A percentile compares a stretch with the other conserved stretches of the same genome.
phyloP scores from a whole-genome alignment of 2,329 filamentous ascomycete species.

The Ambrosiella beaveri region DNA sequence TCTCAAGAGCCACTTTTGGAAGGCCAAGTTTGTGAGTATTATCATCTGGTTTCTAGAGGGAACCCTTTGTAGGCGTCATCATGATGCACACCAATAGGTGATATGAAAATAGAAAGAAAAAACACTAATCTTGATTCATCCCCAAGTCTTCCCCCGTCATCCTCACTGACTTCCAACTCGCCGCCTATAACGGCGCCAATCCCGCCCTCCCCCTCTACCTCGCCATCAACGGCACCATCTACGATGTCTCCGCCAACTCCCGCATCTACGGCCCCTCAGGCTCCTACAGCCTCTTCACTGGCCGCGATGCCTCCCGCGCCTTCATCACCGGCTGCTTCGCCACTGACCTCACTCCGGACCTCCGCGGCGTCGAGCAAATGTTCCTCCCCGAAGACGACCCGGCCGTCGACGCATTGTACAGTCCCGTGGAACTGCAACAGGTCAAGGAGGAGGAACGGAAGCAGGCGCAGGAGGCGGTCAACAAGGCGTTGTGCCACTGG shows the following conservation, averaged over 20 bases:
- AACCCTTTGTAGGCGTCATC: too few species aligned
- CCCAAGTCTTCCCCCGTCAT: slow-evolving; percentile 39
- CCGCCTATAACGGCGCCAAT: slow-evolving; percentile 61
- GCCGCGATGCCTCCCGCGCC: slow-evolving; percentile 67
- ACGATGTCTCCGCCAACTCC: slow-evolving; percentile 57
- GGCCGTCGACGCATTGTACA: slow-evolving; percentile 41
- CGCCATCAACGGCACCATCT: slow-evolving; percentile 74
- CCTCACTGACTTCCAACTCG: slow-evolving; percentile 52
- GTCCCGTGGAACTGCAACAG: slow-evolving; percentile 32
- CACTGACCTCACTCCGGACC: slow-evolving; percentile 66
- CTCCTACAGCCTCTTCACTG: slow-evolving; percentile 73
- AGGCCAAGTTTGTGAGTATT: slow-evolving; percentile 39
- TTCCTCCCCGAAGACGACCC: slow-evolving; percentile 51
- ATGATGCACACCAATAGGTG: too few species aligned
- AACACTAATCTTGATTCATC: slow-evolving; percentile 5
- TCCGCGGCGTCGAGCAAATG: slow-evolving; percentile 76
- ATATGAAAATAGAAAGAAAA: slow-evolving; percentile 1
- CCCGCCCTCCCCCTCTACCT: slow-evolving; percentile 66
- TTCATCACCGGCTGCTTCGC: slow-evolving; percentile 89
- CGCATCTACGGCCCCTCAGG: slow-evolving; percentile 69
- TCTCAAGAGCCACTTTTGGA: slow-evolving; percentile 39
- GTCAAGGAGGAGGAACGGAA: slow-evolving; percentile 45
- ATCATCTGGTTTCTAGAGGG: too few species aligned
- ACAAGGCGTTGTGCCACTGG: slow-evolving; percentile 62
- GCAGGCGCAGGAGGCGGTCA: slow-evolving; percentile 46